A percentile compares a stretch with the other conserved stretches of the same genome.
Conservation (phyloP, 2,329 filamentous ascomycete genomes). For the Magnaporthiopsis incrustans region DNA sequence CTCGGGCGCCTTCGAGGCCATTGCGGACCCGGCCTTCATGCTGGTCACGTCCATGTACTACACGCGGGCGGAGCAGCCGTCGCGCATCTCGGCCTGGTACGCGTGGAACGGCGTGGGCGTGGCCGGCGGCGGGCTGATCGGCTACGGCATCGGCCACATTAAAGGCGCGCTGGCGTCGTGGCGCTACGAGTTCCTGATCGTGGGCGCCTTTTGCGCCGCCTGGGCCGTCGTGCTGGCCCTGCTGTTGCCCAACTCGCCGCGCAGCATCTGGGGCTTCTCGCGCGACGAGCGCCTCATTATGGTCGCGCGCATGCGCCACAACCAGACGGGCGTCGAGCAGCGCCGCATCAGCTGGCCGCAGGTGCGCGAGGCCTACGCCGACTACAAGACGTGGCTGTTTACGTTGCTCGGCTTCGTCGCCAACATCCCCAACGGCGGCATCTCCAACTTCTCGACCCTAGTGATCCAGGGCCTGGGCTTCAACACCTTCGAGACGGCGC, state of each 20-base stretch:
- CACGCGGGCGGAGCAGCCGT: slow-evolving; percentile 53
- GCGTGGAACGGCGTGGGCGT: slow-evolving; percentile 51
- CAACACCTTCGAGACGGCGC: slow-evolving; percentile 25
- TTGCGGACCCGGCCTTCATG: slow-evolving; percentile 43
- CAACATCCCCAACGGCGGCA: slow-evolving; percentile 50
- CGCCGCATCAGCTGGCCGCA: slow-evolving; percentile 46
- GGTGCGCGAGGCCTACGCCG: slow-evolving; percentile 45
- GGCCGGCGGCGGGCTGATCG: slow-evolving; percentile 43
- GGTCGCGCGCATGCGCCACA: slow-evolving; percentile 44
- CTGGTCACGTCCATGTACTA: slow-evolving; percentile 60
- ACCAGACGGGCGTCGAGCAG: slow-evolving; percentile 53
- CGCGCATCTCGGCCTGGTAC: slow-evolving; percentile 52
- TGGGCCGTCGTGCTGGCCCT: slow-evolving; percentile 53
- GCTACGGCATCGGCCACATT: slow-evolving; percentile 54
- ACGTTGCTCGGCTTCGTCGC: slow-evolving; percentile 44
- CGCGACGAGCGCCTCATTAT: slow-evolving; percentile 44
- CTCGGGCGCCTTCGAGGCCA: slow-evolving; percentile 57
- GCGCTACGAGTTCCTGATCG: slow-evolving; percentile 64
- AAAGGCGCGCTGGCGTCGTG: slow-evolving; percentile 48
- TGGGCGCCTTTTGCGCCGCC: slow-evolving; percentile 44
- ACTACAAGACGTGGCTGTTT: slow-evolving; percentile 53
- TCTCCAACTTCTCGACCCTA: slow-evolving; percentile 52
- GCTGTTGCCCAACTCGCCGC: slow-evolving; percentile 49
- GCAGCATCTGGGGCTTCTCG: slow-evolving; percentile 43
- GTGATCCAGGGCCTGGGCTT: slow-evolving; percentile 53